Evolutionary conservation across 1,284 basidiomycete species (phyloP).

Genomic region (Papiliotrema fonsecae): DNA sequence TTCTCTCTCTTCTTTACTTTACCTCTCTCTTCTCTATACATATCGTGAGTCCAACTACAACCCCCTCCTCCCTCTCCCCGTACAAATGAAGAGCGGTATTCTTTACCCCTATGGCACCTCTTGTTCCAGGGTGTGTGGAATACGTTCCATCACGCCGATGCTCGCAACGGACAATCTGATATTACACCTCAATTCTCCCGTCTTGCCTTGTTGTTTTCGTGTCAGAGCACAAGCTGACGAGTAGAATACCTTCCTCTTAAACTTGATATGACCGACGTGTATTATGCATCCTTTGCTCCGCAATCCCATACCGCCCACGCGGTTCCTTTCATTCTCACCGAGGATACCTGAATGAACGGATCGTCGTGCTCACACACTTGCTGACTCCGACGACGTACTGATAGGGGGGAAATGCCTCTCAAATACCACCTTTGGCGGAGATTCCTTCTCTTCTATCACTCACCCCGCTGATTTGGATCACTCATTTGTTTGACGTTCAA

Average conservation of each 20-base stretch:
- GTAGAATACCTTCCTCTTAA: too few relatives aligned
- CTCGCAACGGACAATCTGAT: conserved; percentile 44
- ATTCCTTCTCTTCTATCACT: too few relatives aligned
- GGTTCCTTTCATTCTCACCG: too few relatives aligned
- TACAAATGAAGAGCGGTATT: conserved; percentile 43
- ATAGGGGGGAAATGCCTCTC: not conserved
- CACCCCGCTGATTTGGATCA: too few relatives aligned
- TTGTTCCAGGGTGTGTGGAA: conserved; percentile 36
- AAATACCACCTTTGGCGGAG: too few relatives aligned
- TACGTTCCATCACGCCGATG: conserved; percentile 21
- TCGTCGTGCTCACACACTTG: not conserved
- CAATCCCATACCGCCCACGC: not conserved
- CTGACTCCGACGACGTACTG: not conserved
- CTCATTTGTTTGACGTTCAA: too few relatives aligned
- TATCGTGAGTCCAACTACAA: too few relatives aligned
- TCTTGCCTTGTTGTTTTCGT: not conserved
- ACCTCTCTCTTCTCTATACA: conserved; percentile 1
- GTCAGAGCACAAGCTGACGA: too few relatives aligned
- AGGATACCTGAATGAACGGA: too few relatives aligned
- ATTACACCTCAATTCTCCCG: not conserved
- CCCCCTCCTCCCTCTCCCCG: not conserved
- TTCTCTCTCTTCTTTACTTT: too few relatives aligned
- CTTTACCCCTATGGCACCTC: conserved; percentile 47
- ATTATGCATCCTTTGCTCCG: not conserved
- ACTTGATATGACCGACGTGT: not conserved